Percentiles rank a stretch among this genome's conserved stretches.
phyloP scores from a whole-genome alignment of 106 monocot genomes.

The Allium sativum region DNA sequence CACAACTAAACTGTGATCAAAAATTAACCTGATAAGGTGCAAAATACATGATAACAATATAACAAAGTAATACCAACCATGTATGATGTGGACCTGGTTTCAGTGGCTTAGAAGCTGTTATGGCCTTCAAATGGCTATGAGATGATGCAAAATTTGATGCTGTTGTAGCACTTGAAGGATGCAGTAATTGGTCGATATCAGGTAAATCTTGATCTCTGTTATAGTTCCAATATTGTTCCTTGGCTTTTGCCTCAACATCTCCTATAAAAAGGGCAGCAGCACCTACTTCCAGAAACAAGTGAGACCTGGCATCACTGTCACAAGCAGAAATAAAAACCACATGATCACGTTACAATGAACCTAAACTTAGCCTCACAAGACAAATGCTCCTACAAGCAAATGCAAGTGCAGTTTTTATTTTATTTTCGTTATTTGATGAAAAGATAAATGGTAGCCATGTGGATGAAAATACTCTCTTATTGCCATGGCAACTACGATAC shows the following conservation, averaged over 20 bases:
- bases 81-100: constrained; percentile 66
- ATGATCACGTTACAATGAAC: too few species aligned
- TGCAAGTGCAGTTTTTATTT: too few species aligned
- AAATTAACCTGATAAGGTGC: too few species aligned
- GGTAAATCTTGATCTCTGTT: constrained; percentile 33
- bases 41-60: too few species aligned
- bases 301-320: constrained; percentile 30
- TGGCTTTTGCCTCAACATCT: constrained; percentile 45
- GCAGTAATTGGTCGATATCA: constrained; percentile 60
- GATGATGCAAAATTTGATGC: constrained; percentile 48
- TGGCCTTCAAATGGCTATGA: constrained; percentile 73
- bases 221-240: constrained; percentile 34
- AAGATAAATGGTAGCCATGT: too few species aligned
- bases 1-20: neutral
- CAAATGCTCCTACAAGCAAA: too few species aligned
- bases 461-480: too few species aligned
- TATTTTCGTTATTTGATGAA: too few species aligned
- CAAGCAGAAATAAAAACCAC: too few species aligned
- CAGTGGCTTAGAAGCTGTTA: constrained; percentile 82
- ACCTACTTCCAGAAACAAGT: constrained; percentile 71
- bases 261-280: constrained; percentile 85
- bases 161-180: constrained; percentile 49
- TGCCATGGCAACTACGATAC: too few species aligned
- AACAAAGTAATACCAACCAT: too few species aligned
- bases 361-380: too few species aligned